Evolutionary conservation across 1,139 yeast genomes (phyloP).

Genomic region (Geotrichum cucujoidarum): DNA sequence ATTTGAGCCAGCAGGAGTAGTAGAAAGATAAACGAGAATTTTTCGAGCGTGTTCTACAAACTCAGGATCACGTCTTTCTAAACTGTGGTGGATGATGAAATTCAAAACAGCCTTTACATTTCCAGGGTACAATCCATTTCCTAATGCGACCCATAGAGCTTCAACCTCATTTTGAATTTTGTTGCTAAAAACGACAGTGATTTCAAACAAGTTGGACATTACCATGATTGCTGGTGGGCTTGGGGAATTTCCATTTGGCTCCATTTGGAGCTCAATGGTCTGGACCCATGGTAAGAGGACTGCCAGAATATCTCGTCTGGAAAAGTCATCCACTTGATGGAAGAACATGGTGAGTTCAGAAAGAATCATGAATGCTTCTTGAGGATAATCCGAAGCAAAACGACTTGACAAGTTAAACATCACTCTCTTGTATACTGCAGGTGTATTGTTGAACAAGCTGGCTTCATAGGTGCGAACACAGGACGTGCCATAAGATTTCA

Average conservation of each 20-base stretch:
- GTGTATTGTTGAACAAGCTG: conserved; percentile 59
- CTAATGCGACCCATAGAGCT: conserved; percentile 91
- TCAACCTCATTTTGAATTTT: conserved; percentile 80
- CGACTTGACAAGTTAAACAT: conserved; percentile 62
- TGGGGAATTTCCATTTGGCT: conserved; percentile 40
- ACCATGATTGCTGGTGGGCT: conserved; percentile 54
- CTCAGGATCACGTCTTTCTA: conserved; percentile 63
- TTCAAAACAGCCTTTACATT: conserved; percentile 72
- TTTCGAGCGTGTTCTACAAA: conserved; percentile 80
- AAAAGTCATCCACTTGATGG: conserved; percentile 53
- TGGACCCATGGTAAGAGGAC: conserved; percentile 89
- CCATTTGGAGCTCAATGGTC: conserved; percentile 58
- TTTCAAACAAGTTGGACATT: conserved; percentile 72
- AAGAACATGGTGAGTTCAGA: conserved; percentile 71
- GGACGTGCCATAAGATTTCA: conserved; percentile 45
- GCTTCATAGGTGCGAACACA: conserved; percentile 51
- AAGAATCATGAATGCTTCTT: conserved; percentile 55
- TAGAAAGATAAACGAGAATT: conserved; percentile 67
- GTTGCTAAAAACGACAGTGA: conserved; percentile 72
- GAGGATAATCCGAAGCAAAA: conserved; percentile 55
- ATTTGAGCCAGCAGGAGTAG: conserved; percentile 53
- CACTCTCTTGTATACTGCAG: conserved; percentile 73
- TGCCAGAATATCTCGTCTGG: conserved; percentile 72
- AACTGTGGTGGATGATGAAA: conserved; percentile 62
- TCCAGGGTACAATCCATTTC: conserved; percentile 57